Percentiles rank a stretch among this genome's conserved stretches.
phyloP scores from a whole-genome alignment of 2,329 filamentous ascomycete genomes.

The Alternaria tenuissima region DNA sequence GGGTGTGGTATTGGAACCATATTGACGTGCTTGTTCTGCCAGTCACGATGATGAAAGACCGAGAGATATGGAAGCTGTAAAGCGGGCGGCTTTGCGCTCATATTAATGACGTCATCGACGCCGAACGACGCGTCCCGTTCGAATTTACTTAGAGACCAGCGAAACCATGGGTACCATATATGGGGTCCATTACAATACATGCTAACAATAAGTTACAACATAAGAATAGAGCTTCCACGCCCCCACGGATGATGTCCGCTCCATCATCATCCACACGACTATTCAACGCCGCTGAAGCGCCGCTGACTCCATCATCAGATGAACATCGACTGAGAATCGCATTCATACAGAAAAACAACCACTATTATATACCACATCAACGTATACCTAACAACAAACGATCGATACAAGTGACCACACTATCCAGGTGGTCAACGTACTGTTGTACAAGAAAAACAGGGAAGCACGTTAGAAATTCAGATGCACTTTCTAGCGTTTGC shows the following conservation, averaged over 20 bases:
- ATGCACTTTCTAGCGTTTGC: neutral
- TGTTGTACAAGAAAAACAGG: neutral
- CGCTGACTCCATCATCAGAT: neutral
- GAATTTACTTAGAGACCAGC: neutral
- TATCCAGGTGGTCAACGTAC: neutral
- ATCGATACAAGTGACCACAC: neutral
- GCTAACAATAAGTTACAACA: constrained; percentile 3
- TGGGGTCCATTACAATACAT: neutral
- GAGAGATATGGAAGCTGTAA: no score
- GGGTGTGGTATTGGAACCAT: no score
- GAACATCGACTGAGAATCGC: neutral
- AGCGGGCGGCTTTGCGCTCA: no score
- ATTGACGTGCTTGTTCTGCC: no score
- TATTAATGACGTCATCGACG: no score
- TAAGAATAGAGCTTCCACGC: constrained; percentile 2
- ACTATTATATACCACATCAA: neutral
- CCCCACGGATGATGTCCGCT: neutral
- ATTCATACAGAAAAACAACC: neutral
- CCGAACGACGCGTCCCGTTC: no score
- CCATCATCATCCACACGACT: neutral
- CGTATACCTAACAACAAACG: neutral
- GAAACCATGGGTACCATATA: neutral
- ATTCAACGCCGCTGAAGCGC: neutral
- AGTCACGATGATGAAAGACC: no score
- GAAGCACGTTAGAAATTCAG: neutral